A percentile compares a stretch with the other conserved stretches of the same genome.
Conservation (phyloP, 176 grass and related monocot species). For the Oryza australiensis region DNA sequence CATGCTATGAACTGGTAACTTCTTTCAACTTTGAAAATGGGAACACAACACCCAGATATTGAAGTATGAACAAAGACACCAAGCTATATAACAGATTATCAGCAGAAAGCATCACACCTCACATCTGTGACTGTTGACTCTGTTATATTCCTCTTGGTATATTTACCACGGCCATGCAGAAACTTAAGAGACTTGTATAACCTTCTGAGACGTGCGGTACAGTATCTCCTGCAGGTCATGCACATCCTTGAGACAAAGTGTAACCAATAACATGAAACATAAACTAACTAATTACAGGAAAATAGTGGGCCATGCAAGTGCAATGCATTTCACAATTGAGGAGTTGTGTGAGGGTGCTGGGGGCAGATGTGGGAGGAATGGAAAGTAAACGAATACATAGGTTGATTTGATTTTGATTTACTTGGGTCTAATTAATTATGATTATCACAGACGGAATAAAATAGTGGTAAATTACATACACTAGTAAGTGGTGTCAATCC, state of each 20-base stretch:
- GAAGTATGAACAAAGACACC: background rate
- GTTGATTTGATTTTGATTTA: background rate
- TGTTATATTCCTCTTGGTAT: conserved; percentile 65
- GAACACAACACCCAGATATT: background rate
- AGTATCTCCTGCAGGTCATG: conserved; percentile 83
- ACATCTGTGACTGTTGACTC: conserved; percentile 89
- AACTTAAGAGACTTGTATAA: conserved; percentile 94
- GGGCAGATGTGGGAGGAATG: background rate
- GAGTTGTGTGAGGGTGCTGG: background rate
- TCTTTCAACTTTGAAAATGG: background rate
- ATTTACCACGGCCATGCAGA: conserved; percentile 92
- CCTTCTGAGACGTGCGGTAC: conserved; percentile 80
- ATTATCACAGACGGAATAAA: background rate
- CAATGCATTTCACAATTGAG: background rate
- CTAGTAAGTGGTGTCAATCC: background rate
- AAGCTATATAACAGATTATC: conserved; percentile 2
- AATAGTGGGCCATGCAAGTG: background rate
- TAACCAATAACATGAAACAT: background rate
- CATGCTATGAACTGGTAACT: background rate
- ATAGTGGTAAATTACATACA: background rate
- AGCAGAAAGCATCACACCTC: conserved; percentile 51
- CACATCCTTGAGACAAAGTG: conserved; percentile 37
- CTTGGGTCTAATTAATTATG: background rate
- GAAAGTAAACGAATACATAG: background rate
- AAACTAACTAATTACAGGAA: background rate